Evolutionary conservation across 176 grass and related monocot genomes (phyloP), one percentile per base, ranked within the genome.

Genomic region (Puccinellia tenuiflora): DNA sequence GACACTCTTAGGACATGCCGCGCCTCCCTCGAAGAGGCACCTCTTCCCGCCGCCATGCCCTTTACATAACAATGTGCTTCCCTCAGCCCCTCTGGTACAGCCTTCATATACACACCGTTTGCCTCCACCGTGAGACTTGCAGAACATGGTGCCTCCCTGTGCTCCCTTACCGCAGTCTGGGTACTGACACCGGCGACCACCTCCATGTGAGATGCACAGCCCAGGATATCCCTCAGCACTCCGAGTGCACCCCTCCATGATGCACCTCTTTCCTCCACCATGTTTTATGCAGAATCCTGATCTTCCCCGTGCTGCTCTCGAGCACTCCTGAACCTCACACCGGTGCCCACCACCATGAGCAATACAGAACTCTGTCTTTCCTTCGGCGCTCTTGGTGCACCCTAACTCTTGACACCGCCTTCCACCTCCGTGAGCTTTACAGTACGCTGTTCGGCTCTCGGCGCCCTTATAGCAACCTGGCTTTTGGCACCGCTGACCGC

Each of bases 321-420:
- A 37, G 48, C 94, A 97, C 28, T 71, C 90, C 20, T 46, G 67
- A 24, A 73, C 52, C 35, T 79, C 83, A 26, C 90, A 94, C 18
- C 92, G 85, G 46, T 40, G 74, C 21, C 94, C 94, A 7, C 94
- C 94, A 31, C 94, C 94, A 50, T 97, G 94, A 56, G 88, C 92
- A 56, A 97, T 97, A 22, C 92, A 97, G 34, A 94, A 91, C 31
- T 97, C 92, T 50, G 94, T 97, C 88, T 94, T 97, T 14, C 94
- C 94, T 76, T 97, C 92, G 1, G 94, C 94, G 9, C 92, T 92
- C 70, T 97, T 97, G 31, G 92, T 97, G 77, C 94, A 97, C 20
- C 94, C 92, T 66, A 97, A 63, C 65, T 97, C 83, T 54, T 94
- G 84, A 63, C 95, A 97, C 31, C 92, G 88, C 40, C 85, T 91